phyloP scores from a whole-genome alignment of 2,329 filamentous ascomycete genomes.

The Cladosporium sp. region DNA sequence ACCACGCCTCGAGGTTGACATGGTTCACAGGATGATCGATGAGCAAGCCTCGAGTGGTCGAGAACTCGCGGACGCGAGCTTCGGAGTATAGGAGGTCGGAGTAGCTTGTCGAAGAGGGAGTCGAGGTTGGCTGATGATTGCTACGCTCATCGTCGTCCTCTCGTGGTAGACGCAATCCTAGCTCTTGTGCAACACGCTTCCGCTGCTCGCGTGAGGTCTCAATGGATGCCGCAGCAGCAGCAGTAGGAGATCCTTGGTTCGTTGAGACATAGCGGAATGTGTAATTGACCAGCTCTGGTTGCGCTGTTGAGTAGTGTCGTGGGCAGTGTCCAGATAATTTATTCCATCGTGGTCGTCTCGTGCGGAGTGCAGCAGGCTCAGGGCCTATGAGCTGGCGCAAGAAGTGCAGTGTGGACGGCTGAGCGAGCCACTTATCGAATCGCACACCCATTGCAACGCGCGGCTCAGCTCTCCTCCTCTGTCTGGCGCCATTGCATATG shows the following conservation, averaged over 20 bases:
- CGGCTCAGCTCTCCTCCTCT: constrained; percentile 31
- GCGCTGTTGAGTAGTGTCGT: background rate
- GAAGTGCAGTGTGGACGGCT: constrained; percentile 43
- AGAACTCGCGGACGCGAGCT: background rate
- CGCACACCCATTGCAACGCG: constrained; percentile 46
- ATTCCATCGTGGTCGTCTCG: background rate
- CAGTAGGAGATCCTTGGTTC: background rate
- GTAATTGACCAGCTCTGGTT: background rate
- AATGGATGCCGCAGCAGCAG: background rate
- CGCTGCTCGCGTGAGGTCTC: constrained; percentile 14
- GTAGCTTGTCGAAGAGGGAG: background rate
- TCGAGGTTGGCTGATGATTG: background rate
- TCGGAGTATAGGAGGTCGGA: constrained; percentile 3
- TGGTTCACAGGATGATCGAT: constrained; percentile 36
- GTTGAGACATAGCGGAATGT: background rate
- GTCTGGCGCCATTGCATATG: constrained; percentile 40
- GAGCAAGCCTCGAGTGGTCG: constrained; percentile 29
- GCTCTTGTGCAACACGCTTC: constrained; percentile 17
- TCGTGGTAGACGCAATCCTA: constrained; percentile 5
- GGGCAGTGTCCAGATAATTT: background rate
- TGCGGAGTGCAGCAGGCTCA: background rate
- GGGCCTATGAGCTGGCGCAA: constrained; percentile 22
- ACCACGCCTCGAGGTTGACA: constrained; percentile 44
- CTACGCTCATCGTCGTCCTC: background rate
- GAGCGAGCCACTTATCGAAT: constrained; percentile 49